Conservation (phyloP, 345 rosid genomes). For the Eucalyptus marginata region DNA sequence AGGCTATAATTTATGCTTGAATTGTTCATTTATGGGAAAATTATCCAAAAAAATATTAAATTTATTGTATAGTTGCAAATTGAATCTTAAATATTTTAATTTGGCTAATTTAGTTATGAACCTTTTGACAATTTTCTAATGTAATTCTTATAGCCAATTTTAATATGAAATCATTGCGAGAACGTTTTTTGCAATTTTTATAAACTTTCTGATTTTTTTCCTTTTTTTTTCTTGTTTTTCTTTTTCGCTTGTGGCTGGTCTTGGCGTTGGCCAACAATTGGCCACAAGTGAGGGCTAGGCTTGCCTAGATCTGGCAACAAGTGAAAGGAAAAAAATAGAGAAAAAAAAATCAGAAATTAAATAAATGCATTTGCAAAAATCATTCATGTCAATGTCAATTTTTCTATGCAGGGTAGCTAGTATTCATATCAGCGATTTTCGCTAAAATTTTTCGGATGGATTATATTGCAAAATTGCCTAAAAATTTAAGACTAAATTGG, state of each 20-base stretch:
- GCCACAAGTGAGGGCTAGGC: too few relatives aligned
- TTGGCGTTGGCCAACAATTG: neutral
- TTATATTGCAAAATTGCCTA: neutral
- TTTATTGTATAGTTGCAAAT: neutral
- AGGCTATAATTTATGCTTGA: neutral
- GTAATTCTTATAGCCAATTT: neutral
- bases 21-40: neutral
- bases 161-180: too few relatives aligned
- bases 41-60: neutral
- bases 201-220: neutral
- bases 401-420: accelerated
- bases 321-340: neutral
- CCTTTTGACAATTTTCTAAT: neutral
- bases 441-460: neutral
- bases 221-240: neutral
- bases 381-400: neutral
- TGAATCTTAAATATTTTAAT: neutral
- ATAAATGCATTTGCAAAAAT: neutral
- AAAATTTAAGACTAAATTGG: neutral
- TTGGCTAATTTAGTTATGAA: neutral
- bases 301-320: neutral
- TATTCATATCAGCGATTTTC: neutral
- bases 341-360: neutral
- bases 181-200: neutral
- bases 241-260: neutral